A percentile compares a stretch with the other conserved stretches of the same genome.
Evolutionary conservation across 345 rosid genomes (phyloP).

Genomic region (Salix udensis): DNA sequence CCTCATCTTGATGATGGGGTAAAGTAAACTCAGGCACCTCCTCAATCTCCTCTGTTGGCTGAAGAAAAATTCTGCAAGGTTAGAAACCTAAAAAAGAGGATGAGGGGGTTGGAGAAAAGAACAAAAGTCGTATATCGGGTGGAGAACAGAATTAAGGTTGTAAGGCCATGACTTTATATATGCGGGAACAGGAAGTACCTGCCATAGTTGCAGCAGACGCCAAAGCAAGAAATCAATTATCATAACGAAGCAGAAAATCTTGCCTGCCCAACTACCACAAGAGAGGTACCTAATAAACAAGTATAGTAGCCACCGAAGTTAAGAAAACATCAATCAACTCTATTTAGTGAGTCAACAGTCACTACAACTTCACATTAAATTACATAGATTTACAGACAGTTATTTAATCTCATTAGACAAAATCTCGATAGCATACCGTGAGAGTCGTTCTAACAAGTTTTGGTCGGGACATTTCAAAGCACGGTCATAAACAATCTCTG

Average conservation of each 20-base stretch:
- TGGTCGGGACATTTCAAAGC: slow-evolving; percentile 70
- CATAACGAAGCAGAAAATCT: slow-evolving; percentile 89
- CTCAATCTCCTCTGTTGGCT: slow-evolving; percentile 77
- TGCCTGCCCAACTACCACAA: slow-evolving; percentile 94
- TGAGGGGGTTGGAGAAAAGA: not conserved
- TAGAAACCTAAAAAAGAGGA: no score
- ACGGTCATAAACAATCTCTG: slow-evolving; percentile 79
- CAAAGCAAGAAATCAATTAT: slow-evolving; percentile 73
- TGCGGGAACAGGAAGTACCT: slow-evolving; percentile 31
- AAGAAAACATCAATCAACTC: not conserved
- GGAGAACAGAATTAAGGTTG: not conserved
- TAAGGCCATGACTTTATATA: not conserved
- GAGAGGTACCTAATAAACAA: slow-evolving; percentile 63
- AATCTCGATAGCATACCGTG: slow-evolving; percentile 43
- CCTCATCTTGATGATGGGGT: slow-evolving; percentile 20
- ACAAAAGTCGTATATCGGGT: not conserved
- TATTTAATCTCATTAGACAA: no score
- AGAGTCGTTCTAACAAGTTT: slow-evolving; percentile 52
- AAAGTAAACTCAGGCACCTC: slow-evolving; percentile 56
- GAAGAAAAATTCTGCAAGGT: slow-evolving; percentile 6
- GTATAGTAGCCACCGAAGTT: not conserved
- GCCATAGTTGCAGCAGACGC: slow-evolving; percentile 55
- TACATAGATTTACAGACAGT: not conserved
- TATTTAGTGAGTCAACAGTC: not conserved
- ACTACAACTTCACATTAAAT: not conserved